Conservation (phyloP, 140 eudicot genomes). For the Bidens hawaiensis region DNA sequence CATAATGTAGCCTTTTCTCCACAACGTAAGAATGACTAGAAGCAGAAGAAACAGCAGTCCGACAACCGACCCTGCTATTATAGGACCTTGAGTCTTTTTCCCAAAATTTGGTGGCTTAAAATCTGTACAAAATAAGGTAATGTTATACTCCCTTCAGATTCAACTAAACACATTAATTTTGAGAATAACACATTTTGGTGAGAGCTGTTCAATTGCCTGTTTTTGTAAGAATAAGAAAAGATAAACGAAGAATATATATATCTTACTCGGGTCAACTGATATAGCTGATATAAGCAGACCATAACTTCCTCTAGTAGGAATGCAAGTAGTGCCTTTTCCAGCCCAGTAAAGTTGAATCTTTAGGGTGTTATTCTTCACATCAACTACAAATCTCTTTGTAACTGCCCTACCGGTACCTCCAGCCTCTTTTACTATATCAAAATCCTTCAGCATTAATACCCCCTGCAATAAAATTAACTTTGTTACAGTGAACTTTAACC, state of each 20-base stretch:
- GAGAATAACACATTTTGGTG: too few relatives aligned
- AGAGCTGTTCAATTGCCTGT: too few relatives aligned
- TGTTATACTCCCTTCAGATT: too few relatives aligned
- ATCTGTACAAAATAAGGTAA: too few relatives aligned
- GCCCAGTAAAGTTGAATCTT: conserved; percentile 73
- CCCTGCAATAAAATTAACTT: conserved; percentile 34
- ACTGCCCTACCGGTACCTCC: conserved; percentile 61
- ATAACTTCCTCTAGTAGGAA: conserved; percentile 74
- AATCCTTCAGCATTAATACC: conserved; percentile 60
- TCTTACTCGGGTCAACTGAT: conserved; percentile 79
- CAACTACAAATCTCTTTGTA: conserved; percentile 36
- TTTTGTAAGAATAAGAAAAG: too few relatives aligned
- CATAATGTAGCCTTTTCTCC: conserved; percentile 51
- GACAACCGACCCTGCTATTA: conserved; percentile 28
- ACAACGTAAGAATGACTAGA: conserved; percentile 36
- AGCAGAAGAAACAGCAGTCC: conserved; percentile 16
- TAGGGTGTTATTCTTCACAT: conserved; percentile 45
- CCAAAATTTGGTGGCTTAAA: conserved; percentile 43
- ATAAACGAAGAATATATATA: conserved; percentile 16
- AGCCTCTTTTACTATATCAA: too few relatives aligned
- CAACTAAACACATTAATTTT: too few relatives aligned
- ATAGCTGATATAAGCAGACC: conserved; percentile 91
- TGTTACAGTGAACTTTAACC: background rate
- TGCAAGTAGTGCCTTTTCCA: conserved; percentile 77
- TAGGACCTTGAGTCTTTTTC: conserved; percentile 22